Conservation (phyloP, 306 rosid genomes). For the Malus domestica region DNA sequence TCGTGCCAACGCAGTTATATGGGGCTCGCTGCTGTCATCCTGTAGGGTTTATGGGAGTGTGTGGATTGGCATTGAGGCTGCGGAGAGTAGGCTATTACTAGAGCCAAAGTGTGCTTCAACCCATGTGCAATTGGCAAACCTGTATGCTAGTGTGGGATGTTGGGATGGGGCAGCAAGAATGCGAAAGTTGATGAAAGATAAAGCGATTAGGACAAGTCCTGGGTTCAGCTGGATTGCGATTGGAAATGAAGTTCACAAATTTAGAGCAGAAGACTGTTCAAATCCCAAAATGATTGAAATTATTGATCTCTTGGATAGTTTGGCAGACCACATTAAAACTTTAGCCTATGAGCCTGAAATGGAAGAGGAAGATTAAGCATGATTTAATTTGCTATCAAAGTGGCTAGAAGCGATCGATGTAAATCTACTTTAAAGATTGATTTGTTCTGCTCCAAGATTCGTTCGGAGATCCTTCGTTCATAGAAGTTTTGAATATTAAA, state of each 20-base stretch:
- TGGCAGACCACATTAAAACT: slow-evolving; percentile 55
- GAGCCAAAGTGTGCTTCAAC: slow-evolving; percentile 68
- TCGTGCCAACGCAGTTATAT: slow-evolving; percentile 62
- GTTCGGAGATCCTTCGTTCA: too few species aligned
- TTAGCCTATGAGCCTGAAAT: slow-evolving; percentile 26
- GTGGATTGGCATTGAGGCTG: slow-evolving; percentile 68
- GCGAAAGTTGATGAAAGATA: slow-evolving; percentile 65
- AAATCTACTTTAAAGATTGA: too few species aligned
- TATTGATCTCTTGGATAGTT: slow-evolving; percentile 32
- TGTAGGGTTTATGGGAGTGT: slow-evolving; percentile 63
- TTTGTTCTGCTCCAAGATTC: too few species aligned
- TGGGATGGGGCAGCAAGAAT: slow-evolving; percentile 51
- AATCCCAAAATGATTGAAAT: slow-evolving; percentile 40
- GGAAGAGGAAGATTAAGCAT: slow-evolving; percentile 12
- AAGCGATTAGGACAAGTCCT: slow-evolving; percentile 52
- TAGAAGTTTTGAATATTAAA: too few species aligned
- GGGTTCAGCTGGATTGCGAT: slow-evolving; percentile 82
- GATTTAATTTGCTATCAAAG: too few species aligned
- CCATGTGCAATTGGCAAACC: slow-evolving; percentile 55
- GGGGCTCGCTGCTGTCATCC: slow-evolving; percentile 83
- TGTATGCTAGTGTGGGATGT: slow-evolving; percentile 63
- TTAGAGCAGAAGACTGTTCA: slow-evolving; percentile 62
- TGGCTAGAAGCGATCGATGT: too few species aligned
- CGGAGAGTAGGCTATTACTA: slow-evolving; percentile 53
- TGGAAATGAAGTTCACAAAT: slow-evolving; percentile 42